Evolutionary conservation across 495 filamentous ascomycete genomes (phyloP).

Genomic region (Lentithecium fluviatile): DNA sequence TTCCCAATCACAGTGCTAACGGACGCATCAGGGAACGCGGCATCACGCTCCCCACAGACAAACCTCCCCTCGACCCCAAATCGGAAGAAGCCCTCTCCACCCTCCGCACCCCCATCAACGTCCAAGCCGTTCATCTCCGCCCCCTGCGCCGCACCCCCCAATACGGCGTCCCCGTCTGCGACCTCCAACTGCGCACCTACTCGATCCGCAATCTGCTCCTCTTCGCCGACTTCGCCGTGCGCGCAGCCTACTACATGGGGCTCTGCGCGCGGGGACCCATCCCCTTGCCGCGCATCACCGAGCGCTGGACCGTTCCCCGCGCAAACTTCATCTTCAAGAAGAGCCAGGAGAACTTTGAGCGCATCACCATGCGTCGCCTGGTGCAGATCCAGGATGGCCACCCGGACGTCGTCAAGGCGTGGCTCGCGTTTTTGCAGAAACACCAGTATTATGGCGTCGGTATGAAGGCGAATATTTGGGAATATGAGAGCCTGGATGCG

Average conservation of each 20-base stretch:
- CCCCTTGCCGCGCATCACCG: slow-evolving; percentile 79
- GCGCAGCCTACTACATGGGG: slow-evolving; percentile 89
- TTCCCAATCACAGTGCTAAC: neutral
- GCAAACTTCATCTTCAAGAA: slow-evolving; percentile 94
- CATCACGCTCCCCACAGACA: slow-evolving; percentile 21
- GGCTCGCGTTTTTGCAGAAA: slow-evolving; percentile 88
- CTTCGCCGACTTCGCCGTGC: slow-evolving; percentile 90
- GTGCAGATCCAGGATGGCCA: slow-evolving; percentile 94
- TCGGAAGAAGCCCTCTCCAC: slow-evolving; percentile 36
- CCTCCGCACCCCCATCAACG: slow-evolving; percentile 65
- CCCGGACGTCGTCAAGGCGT: slow-evolving; percentile 80
- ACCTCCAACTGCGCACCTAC: slow-evolving; percentile 92
- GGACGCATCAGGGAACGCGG: slow-evolving; percentile 21
- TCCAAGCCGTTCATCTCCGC: slow-evolving; percentile 81
- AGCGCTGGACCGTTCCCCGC: slow-evolving; percentile 92
- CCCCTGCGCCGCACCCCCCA: slow-evolving; percentile 73
- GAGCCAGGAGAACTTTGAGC: slow-evolving; percentile 94
- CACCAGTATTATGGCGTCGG: slow-evolving; percentile 91
- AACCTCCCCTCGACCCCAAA: slow-evolving; percentile 11
- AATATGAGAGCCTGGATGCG: slow-evolving; percentile 63
- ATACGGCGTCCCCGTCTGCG: slow-evolving; percentile 78
- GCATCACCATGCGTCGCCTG: slow-evolving; percentile 78
- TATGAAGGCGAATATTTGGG: slow-evolving; percentile 98
- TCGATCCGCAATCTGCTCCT: slow-evolving; percentile 87
- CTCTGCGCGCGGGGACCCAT: slow-evolving; percentile 84